Base-by-base conservation (phyloP, 1,284 basidiomycete species). In the Rhodotorula sp. region DNA sequence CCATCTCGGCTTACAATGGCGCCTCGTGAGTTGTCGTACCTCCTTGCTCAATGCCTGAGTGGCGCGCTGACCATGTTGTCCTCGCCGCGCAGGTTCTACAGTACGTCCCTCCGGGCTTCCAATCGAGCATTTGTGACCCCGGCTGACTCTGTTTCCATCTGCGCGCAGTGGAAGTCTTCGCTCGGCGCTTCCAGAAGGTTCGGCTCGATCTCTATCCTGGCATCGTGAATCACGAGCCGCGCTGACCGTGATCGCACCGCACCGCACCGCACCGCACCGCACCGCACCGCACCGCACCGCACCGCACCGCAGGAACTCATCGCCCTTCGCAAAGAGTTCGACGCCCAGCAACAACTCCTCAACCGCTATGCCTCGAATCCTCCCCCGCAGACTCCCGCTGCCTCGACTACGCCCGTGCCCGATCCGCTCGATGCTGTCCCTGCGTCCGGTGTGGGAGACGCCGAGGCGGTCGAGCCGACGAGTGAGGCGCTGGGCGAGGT, bases 1-100 rank as follows among this genome's bases (percentile, higher is more conserved):
- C 64, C n/a, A 70, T 77, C 9, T 75, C 73, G 16, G 76, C 75
- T 10, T 79, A 76, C 76, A 79, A 78, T 62, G 78, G 76, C 30
- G 77, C 77, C 7, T 75, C 68, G 47, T 75, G 40, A 44, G 40
- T 44, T 18, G 40, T 13, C 9, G 11, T n/a, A n/a, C 37, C 13
- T 15, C 40, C 11, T 13, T 44, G 13, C 40, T 44, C 40, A 34
- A 34, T 34, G 11, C 40, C 15, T 3, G 15, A 44, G 15, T 15
- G 10, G 40, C 40, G 8, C 16, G 40, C 40, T 44, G 40, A 44
- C 5, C 40, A 15, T 18, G 40, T 44, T 18, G 40, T 13, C 16
- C 40, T 44, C 40, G 40, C 40, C 15, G 40, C 16, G 40, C 40
- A 44, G 40, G 40, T 44, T 59, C 66, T 68, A 64, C 59, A 51